phyloP scores from a whole-genome alignment of 2,329 filamentous ascomycete genomes.

The Monosporascus sp. region DNA sequence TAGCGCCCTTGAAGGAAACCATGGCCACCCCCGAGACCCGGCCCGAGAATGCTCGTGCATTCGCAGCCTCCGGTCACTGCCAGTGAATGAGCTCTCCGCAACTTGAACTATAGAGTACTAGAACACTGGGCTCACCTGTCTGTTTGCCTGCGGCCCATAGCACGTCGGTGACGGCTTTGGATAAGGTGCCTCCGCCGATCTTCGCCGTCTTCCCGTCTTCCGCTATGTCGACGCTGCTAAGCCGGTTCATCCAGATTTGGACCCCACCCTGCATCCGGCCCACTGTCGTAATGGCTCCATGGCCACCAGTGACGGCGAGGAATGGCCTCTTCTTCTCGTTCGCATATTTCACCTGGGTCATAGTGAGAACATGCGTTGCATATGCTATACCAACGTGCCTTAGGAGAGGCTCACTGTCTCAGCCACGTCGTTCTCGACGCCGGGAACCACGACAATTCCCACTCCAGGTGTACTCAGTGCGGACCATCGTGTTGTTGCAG shows the following conservation, averaged over 20 bases:
- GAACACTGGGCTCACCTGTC: conserved; percentile 22
- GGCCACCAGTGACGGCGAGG: conserved; percentile 33
- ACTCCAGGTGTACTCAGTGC: conserved; percentile 36
- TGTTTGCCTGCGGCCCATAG: conserved; percentile 39
- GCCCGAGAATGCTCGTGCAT: conserved; percentile 41
- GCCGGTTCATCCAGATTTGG: conserved; percentile 32
- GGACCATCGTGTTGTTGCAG: conserved; percentile 41
- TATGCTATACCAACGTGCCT: fast-evolving
- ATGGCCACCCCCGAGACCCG: conserved; percentile 53
- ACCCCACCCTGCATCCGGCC: conserved; percentile 35
- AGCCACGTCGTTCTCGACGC: conserved; percentile 44
- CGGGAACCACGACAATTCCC: conserved; percentile 42
- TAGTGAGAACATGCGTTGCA: not conserved
- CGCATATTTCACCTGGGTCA: conserved; percentile 34
- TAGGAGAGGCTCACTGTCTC: conserved; percentile 34
- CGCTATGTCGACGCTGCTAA: conserved; percentile 30
- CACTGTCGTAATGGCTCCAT: conserved; percentile 34
- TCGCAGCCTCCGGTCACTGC: conserved; percentile 40
- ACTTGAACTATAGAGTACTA: not conserved
- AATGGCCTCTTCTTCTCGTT: conserved; percentile 32
- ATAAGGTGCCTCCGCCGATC: conserved; percentile 34
- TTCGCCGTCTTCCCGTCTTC: conserved; percentile 30
- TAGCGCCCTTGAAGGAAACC: conserved; percentile 49
- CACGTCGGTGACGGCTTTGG: conserved; percentile 31
- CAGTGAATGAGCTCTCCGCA: not conserved